Evolutionary conservation across 164 flowering plant genomes (phyloP).

Genomic region (grape (Vitis vinifera)): DNA sequence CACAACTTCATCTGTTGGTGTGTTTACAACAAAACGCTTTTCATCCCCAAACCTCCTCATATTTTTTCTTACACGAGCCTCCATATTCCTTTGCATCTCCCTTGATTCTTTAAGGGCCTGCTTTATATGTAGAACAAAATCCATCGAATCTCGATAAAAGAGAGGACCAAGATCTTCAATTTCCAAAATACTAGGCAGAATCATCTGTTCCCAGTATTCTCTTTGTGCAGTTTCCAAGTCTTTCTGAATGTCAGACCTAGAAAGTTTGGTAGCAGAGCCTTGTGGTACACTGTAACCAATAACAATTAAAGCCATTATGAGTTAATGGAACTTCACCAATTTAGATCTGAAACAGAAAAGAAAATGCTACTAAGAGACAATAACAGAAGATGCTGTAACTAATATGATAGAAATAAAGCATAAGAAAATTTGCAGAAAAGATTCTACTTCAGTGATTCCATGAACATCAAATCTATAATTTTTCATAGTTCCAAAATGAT

Average conservation of each 20-base stretch:
- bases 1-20: slow-evolving; percentile 72
- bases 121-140: slow-evolving; percentile 54
- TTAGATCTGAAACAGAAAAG: neutral
- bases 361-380: neutral
- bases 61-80: slow-evolving; percentile 52
- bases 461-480: neutral
- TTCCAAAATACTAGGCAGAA: slow-evolving; percentile 65
- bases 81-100: slow-evolving; percentile 65
- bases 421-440: neutral
- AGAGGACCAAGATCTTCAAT: slow-evolving; percentile 46
- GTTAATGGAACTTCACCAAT: neutral
- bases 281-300: slow-evolving; percentile 44
- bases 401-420: neutral
- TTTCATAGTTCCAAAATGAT: no score
- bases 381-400: neutral
- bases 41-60: slow-evolving; percentile 76
- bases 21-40: slow-evolving; percentile 53
- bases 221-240: slow-evolving; percentile 68
- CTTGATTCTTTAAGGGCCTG: slow-evolving; percentile 60
- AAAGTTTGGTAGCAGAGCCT: slow-evolving; percentile 41
- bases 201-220: slow-evolving; percentile 61
- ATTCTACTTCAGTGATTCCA: neutral
- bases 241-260: slow-evolving; percentile 64
- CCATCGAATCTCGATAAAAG: slow-evolving; percentile 41
- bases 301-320: slow-evolving; percentile 3